Percentiles rank a stretch among this genome's conserved stretches.
Conservation (phyloP, 139 green algal species). For the Ulvella scutata region DNA sequence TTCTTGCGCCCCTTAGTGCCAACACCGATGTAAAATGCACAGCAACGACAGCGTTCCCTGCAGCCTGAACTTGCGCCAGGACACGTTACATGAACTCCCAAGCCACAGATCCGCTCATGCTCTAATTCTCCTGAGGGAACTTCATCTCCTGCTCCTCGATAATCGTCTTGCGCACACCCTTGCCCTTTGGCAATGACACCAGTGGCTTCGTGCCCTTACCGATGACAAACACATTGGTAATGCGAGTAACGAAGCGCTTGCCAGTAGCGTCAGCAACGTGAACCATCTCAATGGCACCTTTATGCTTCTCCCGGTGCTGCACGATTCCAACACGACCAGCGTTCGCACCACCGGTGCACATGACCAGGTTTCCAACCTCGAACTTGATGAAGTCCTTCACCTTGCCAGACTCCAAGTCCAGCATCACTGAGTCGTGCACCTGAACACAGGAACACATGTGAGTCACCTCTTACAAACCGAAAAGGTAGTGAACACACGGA, state of each 20-base stretch:
- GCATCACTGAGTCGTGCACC: constrained; percentile 92
- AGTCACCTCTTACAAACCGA: too few species aligned
- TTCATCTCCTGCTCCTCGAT: constrained; percentile 93
- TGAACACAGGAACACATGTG: too few species aligned
- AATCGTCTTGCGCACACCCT: constrained; percentile 89
- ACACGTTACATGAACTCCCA: too few species aligned
- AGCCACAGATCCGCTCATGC: too few species aligned
- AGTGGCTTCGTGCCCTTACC: constrained; percentile 92
- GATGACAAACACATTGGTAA: constrained; percentile 94
- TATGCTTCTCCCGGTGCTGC: constrained; percentile 91
- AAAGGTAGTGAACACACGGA: too few species aligned
- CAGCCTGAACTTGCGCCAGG: too few species aligned
- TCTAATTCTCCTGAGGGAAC: constrained; percentile 26
- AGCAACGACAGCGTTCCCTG: too few species aligned
- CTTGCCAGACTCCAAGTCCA: constrained; percentile 95
- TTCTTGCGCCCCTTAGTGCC: too few species aligned
- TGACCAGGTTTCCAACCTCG: constrained; percentile 86
- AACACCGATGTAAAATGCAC: too few species aligned
- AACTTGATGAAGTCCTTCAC: constrained; percentile 93
- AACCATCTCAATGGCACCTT: constrained; percentile 80
- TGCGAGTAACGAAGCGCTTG: constrained; percentile 86
- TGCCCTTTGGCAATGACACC: constrained; percentile 95
- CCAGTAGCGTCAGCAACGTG: constrained; percentile 87
- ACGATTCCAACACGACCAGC: constrained; percentile 83
- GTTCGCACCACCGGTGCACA: constrained; percentile 87